Evolutionary conservation across 805 yeast genomes (phyloP).

Genomic region (Metschnikowia santaceciliae): DNA sequence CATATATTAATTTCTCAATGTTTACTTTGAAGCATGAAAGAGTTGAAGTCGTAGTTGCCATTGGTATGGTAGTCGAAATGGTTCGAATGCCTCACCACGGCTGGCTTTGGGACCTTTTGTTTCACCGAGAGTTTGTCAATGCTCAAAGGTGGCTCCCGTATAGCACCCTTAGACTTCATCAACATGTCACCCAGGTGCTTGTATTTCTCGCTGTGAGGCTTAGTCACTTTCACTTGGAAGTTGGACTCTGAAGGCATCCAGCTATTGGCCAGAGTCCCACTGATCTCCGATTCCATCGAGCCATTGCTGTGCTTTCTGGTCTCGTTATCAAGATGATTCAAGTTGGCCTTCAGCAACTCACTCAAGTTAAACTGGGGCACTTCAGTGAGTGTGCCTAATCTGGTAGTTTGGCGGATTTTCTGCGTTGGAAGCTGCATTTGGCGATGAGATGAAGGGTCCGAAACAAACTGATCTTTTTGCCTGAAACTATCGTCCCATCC

Average conservation of each 20-base stretch:
- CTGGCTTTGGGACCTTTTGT: neutral
- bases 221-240: constrained; percentile 10
- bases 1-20: neutral
- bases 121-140: neutral
- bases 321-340: neutral
- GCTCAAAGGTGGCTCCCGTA: neutral
- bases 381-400: neutral
- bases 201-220: neutral
- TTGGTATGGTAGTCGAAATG: constrained; percentile 34
- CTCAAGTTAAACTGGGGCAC: neutral
- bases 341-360: neutral
- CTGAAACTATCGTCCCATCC: constrained; percentile 12
- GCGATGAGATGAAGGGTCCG: neutral
- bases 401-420: neutral
- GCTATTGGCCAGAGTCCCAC: constrained; percentile 14
- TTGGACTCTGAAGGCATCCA: constrained; percentile 19
- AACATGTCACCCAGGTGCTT: neutral
- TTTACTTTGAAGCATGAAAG: constrained; percentile 29
- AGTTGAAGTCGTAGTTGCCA: constrained; percentile 34
- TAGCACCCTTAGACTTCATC: neutral
- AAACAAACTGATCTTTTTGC: neutral
- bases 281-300: constrained; percentile 12
- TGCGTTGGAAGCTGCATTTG: neutral
- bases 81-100: constrained; percentile 5
- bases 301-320: constrained; percentile 5